phyloP scores from a whole-genome alignment of 768 basidiomycete species.

The Psilocybe cyanescens region DNA sequence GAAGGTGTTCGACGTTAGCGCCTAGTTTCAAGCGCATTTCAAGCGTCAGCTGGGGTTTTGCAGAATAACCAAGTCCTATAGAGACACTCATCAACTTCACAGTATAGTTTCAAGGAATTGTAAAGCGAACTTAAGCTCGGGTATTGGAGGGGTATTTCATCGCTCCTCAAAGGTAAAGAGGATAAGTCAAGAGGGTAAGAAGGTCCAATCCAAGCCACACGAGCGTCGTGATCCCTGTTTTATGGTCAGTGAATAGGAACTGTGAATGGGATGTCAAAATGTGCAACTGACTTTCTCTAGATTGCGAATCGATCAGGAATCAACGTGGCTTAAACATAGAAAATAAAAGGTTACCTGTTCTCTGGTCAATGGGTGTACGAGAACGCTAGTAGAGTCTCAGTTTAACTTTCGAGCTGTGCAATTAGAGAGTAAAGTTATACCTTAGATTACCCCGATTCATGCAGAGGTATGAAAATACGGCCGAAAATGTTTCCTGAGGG shows the following conservation, averaged over 20 bases:
- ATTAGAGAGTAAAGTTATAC: constrained; percentile 33
- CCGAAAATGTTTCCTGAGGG: constrained; percentile 71
- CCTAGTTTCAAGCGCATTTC: constrained; percentile 69
- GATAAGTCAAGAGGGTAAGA: constrained; percentile 69
- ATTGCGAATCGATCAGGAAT: neutral
- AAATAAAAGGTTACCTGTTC: constrained; percentile 53
- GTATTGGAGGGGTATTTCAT: constrained; percentile 70
- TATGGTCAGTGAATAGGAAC: neutral
- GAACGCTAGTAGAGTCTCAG: constrained; percentile 46
- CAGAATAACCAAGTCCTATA: constrained; percentile 74
- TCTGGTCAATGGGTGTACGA: constrained; percentile 75
- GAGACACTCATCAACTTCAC: neutral
- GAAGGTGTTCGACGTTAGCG: constrained; percentile 59
- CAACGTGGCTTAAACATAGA: neutral
- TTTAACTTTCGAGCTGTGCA: neutral
- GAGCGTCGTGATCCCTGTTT: constrained; percentile 68
- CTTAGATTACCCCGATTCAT: constrained; percentile 70
- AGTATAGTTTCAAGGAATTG: neutral
- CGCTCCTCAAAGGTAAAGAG: constrained; percentile 51
- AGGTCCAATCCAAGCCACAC: constrained; percentile 76
- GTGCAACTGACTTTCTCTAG: constrained; percentile 48
- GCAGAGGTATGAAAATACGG: constrained; percentile 79
- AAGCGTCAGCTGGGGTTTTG: constrained; percentile 50
- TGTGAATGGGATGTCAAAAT: neutral
- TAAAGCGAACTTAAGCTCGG: constrained; percentile 58